Conservation (phyloP, 2,329 filamentous ascomycete species). For the Didymella lethalis region DNA sequence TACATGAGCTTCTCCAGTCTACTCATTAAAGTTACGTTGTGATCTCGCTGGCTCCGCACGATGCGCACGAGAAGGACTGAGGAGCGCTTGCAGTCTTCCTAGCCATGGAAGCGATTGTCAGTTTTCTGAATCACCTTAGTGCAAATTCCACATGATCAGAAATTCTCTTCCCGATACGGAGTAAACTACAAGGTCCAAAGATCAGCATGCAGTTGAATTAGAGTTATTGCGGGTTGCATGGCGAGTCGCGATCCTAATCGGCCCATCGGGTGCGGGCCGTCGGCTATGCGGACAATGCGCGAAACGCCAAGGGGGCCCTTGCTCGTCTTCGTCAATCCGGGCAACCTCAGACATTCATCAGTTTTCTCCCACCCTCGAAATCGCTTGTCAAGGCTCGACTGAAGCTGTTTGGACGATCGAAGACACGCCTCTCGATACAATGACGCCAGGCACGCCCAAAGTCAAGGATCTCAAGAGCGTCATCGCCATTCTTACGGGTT, state of each 20-base stretch:
- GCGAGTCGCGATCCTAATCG: conserved; percentile 12
- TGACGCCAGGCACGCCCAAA: conserved; percentile 8
- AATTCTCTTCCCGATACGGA: no score
- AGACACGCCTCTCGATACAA: background rate
- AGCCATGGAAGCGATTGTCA: background rate
- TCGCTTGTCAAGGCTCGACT: background rate
- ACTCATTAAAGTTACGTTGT: background rate
- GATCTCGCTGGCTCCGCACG: background rate
- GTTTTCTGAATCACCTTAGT: background rate
- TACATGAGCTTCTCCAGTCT: background rate
- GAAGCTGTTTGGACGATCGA: background rate
- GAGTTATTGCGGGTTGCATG: conserved; percentile 18
- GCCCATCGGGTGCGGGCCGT: conserved; percentile 23
- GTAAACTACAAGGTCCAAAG: background rate
- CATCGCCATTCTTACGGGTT: conserved; percentile 16
- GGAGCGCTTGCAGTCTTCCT: background rate
- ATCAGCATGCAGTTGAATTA: conserved; percentile 21
- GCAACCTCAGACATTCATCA: conserved; percentile 13
- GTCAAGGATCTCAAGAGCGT: conserved; percentile 6
- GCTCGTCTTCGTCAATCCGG: background rate
- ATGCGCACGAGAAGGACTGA: background rate
- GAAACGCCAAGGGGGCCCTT: conserved; percentile 7
- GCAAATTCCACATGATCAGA: background rate
- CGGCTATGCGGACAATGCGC: conserved; percentile 13
- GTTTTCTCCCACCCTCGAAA: background rate